Base-by-base conservation (phyloP, 805 yeast genomes). In the Suhomyces sp. region DNA sequence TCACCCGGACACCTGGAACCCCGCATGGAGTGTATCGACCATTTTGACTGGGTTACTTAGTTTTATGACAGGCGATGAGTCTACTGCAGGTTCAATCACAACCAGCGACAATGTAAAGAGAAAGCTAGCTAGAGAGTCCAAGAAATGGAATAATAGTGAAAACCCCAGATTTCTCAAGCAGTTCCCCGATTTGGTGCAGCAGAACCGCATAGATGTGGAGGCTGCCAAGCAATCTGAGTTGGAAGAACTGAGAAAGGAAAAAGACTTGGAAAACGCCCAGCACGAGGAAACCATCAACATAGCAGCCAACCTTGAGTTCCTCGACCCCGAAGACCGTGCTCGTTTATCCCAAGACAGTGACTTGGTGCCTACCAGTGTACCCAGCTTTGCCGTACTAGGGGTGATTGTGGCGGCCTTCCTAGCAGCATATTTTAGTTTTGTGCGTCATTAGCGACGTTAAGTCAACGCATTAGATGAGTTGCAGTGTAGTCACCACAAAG, bases 1-100 rank as follows among this genome's bases (percentile, higher is more conserved):
- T 67, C 98, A 92, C 61, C 97, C 97, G 3, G 94, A 91, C 66
- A 75, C 87, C 1, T 92, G 98, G 98, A 91, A 92, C 67, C 97
- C 98, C 1, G 90, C 96, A 6, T 92, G 97, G 97, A 84, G 91
- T 44, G 97, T 92, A 22, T 77, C 89, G 31, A 91, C 97, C 0
- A 92, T 92, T 19, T 76, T 92, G 59, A 88, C 85, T 9, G 98
- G 97, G 0, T 73, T 92, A 35, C 73, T 92, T 57, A 89, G 96
- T 65, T 92, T 92, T 63, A 92, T 92, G 98, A 89, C 96, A 0
- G 86, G 94, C 8, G 81, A 82, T 53, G 97, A 92, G 59, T 72
- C 80, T 22, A 89, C 97, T 1, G 86, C 97, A 0, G 97, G 97
- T 0, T 84, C 93, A 7, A 82, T 91, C 10, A 73, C 69, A 7